Evolutionary conservation across 306 rosid species (phyloP), one percentile per base, ranked within the genome.

Genomic region (Medicago lupulina): DNA sequence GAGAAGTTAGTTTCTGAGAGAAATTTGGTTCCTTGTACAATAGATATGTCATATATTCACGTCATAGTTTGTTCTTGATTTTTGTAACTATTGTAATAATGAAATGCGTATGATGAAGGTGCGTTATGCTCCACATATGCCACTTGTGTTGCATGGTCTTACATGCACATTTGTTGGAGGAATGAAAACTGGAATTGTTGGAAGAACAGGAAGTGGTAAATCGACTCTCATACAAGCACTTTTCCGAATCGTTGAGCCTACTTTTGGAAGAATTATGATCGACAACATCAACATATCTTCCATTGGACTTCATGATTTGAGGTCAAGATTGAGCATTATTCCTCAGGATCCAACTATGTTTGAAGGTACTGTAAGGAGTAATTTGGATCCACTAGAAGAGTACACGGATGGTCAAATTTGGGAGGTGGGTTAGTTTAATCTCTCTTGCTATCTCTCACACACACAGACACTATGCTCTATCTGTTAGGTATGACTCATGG

Each of bases 261-360:
- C 6, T 9, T 2, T 8, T 19, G 62, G 62, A 10, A 19, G 15
- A 55, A 10, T 55, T 19, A 9, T 55, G 62, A 55, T 55, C 4
- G 34, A 55, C 21, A 14, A 14, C 11, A 55, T 55, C 11, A 31
- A 60, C 19, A 60, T 60, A 6, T 60, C 67, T 28, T 60, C 41
- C 17, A 60, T 60, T 7, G 67, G 43, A 60, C 41, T 60, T 2
- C 41, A 60, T 14, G 67, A 60, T 60, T 28, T 60, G 41, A 60
- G 67, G 67, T 60, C 18, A 13, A 60, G 10, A 60, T 15, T 60
- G 17, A 60, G 67, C 43, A 14, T 60, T 28, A 60, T 60, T 60
- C 67, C 67, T 28, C 67, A 60, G 9, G 67, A 60, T 60, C 67
- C 67, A 60, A 60, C 43, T 8, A 60, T 60, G 62, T 55, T 55